phyloP scores from a whole-genome alignment of 2,329 filamentous ascomycete species.

The Ophiostoma angusticollis region DNA sequence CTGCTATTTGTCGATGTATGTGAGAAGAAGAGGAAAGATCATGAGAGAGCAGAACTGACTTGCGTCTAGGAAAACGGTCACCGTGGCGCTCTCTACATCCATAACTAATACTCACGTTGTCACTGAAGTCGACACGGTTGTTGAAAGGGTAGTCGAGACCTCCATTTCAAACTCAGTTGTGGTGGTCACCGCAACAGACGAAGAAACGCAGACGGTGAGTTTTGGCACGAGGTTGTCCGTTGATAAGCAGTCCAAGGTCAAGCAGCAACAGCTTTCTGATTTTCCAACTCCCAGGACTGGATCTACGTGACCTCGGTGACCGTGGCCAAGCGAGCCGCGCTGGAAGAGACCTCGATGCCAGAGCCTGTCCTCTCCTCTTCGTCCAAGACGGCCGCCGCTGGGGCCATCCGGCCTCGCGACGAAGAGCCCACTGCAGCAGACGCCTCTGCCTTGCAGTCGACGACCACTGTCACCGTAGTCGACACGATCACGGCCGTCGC shows the following conservation, averaged over 20 bases:
- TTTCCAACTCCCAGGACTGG: constrained; percentile 8
- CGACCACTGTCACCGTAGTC: background rate
- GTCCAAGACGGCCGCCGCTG: background rate
- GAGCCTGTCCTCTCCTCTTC: too few species aligned
- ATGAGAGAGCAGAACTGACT: background rate
- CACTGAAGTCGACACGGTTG: constrained; percentile 11
- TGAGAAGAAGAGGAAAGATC: background rate
- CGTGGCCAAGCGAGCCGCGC: constrained; percentile 5
- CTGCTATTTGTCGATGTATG: constrained; percentile 15
- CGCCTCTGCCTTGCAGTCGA: constrained; percentile 5
- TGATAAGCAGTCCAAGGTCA: too few species aligned
- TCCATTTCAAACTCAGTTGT: constrained; percentile 9
- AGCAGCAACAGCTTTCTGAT: too few species aligned
- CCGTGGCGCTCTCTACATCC: constrained; percentile 4
- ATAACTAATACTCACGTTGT: constrained; percentile 8
- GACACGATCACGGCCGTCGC: constrained; percentile 1
- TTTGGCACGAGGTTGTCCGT: too few species aligned
- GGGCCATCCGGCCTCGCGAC: background rate
- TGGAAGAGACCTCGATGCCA: too few species aligned
- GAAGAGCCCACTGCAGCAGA: background rate
- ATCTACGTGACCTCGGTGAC: constrained; percentile 9
- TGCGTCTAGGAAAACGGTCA: constrained; percentile 11
- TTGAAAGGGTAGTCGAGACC: constrained; percentile 12
- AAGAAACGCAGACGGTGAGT: constrained; percentile 14
- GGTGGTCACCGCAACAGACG: constrained; percentile 11